Conservation (phyloP, 2,329 filamentous ascomycete species). For the Epichloe baconii region DNA sequence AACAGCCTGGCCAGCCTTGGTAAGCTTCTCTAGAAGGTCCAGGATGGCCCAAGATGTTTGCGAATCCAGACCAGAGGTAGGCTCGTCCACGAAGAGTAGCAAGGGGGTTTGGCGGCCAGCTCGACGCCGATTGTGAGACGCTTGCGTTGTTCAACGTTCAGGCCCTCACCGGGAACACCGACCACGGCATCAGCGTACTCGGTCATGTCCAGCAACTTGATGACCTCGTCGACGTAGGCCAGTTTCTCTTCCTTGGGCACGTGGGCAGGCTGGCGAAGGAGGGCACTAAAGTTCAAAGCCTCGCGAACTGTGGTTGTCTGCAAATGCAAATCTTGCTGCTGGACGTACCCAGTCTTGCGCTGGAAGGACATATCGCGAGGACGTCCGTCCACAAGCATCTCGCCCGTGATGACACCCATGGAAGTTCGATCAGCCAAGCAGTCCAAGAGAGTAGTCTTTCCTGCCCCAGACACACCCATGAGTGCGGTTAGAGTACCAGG, state of each 20-base stretch:
- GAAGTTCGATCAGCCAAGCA: constrained; percentile 74
- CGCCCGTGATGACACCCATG: constrained; percentile 77
- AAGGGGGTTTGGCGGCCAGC: constrained; percentile 79
- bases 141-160: constrained; percentile 58
- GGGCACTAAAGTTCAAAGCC: constrained; percentile 71
- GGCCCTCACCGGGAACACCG: constrained; percentile 77
- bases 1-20: constrained; percentile 79
- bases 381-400: constrained; percentile 56
- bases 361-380: constrained; percentile 74
- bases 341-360: constrained; percentile 82
- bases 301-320: constrained; percentile 78
- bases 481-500: constrained; percentile 80
- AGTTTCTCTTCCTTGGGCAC: constrained; percentile 66
- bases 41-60: constrained; percentile 91
- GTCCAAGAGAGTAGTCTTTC: constrained; percentile 84
- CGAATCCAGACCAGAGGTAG: constrained; percentile 84
- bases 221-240: constrained; percentile 79
- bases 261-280: constrained; percentile 69
- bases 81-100: constrained; percentile 86
- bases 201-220: constrained; percentile 81
- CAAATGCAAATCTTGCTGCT: constrained; percentile 85
- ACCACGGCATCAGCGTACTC: constrained; percentile 83
- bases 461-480: constrained; percentile 88
- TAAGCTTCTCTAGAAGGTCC: constrained; percentile 76
- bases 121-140: constrained; percentile 94